Evolutionary conservation across 169 alveolate genomes (phyloP), one percentile per base, ranked within the genome.

Genomic region (Perkinsus marinus): DNA sequence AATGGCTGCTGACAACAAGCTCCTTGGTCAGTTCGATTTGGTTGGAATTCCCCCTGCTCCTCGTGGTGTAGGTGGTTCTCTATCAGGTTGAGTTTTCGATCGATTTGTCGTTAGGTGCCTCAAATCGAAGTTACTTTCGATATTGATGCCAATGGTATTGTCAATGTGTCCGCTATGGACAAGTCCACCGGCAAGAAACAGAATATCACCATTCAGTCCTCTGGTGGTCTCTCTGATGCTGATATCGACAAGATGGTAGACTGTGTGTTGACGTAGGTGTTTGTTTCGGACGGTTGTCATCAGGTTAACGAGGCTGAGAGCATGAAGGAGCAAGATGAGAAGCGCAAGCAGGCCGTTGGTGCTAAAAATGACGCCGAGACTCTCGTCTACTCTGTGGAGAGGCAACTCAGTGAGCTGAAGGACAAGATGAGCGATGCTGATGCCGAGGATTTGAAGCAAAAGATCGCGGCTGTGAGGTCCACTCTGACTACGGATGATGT

Each of bases 21-120:
- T 98, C 94, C 96, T 99, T 91, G 99, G 99, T 68, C 98, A 98
- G 92, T 99, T 99, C 94, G 99, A 98, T 91, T 96, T 99, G 90
- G 98, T 98, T 89, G 99, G 99, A 90, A 98, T 97, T 92, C 99
- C 99, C 30, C 99, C 99, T 36, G 99, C 99, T 36, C 99, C 99
- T 22, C 97, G 99, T 90, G 99, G 99, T 37, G 98, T 97, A n/a
- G 10, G 89, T 39, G 0, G 68, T 6, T 10, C 90, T 17, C 30
- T 39, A 10, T 10, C 39, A 91, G 5, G 43, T 43, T 6, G 34
- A 17, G 10, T 89, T n/a, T 91, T 26, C 90, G 39, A n/a, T 30
- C 79, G 90, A 39, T 17, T 43, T 91, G 89, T 57, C 26, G 30
- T 6, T 93, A 96, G 93, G 96, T 94, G 68, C 97, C 98, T 39